A percentile compares a stretch with the other conserved stretches of the same genome.
phyloP scores from a whole-genome alignment of 2,329 filamentous ascomycete genomes.

The Clarireedia hainanense region DNA sequence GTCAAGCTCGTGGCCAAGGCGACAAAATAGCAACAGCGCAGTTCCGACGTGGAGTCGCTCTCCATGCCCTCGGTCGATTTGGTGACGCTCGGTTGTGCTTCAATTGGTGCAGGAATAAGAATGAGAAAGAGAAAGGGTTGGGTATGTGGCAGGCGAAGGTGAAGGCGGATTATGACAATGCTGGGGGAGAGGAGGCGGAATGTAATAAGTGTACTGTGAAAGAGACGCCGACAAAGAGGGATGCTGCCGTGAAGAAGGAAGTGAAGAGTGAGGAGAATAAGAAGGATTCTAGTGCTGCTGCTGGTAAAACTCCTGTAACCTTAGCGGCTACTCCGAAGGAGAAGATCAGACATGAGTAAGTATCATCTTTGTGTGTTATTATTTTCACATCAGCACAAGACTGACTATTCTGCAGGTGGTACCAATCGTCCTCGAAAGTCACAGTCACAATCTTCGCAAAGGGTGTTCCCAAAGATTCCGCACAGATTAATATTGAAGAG shows the following conservation, averaged over 20 bases:
- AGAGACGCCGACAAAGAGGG: slow-evolving; percentile 43
- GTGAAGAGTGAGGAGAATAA: background rate
- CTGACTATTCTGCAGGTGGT: slow-evolving; percentile 38
- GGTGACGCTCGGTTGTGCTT: slow-evolving; percentile 71
- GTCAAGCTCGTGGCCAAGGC: slow-evolving; percentile 61
- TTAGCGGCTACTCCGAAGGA: slow-evolving; percentile 36
- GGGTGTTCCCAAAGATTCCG: slow-evolving; percentile 49
- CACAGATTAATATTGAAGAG: slow-evolving; percentile 37
- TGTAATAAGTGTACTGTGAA: slow-evolving; percentile 36
- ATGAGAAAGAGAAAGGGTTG: slow-evolving; percentile 43
- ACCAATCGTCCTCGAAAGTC: slow-evolving; percentile 53
- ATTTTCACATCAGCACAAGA: background rate
- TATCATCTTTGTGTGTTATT: background rate
- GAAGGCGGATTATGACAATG: slow-evolving; percentile 39
- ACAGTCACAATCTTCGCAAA: slow-evolving; percentile 60
- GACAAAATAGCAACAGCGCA: slow-evolving; percentile 75
- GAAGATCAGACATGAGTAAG: slow-evolving; percentile 53
- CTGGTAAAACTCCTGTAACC: slow-evolving; percentile 1
- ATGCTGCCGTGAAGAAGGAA: background rate
- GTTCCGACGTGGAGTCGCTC: slow-evolving; percentile 66
- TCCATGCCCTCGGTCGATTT: slow-evolving; percentile 61
- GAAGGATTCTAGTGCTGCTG: slow-evolving; percentile 1
- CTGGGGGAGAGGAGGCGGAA: slow-evolving; percentile 41
- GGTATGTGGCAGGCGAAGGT: slow-evolving; percentile 53
- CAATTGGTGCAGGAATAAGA: slow-evolving; percentile 45